Base-by-base conservation (phyloP, 495 filamentous ascomycete genomes). In the Aspergillus coremiiformis region DNA sequence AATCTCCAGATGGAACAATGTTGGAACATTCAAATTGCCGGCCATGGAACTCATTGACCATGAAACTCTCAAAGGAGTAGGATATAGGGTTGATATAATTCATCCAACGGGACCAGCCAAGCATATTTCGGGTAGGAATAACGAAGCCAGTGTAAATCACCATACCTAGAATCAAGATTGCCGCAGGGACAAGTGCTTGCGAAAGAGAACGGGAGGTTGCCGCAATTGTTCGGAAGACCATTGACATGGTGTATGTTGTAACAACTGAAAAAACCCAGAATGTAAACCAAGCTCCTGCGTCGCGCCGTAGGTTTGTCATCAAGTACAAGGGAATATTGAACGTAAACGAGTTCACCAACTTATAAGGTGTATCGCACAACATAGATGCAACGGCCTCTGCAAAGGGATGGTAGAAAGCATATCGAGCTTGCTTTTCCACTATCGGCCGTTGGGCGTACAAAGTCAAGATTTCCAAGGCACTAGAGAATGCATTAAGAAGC, bases 401-500 rank as follows among this genome's bases (percentile, higher is more conserved):
- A 32, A 68, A 70, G 0, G 81, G 81, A 42, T 79, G 78, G 42
- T 84, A 84, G 46, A 84, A 74, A 15, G 78, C 77, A 51, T 79
- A 84, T 15, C 67, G 71, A 3, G 65, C 62, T 30, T 85, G 82
- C 57, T 84, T 84, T 39, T 81, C 77, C 4, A 85, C 76, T 42
- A 84, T 80, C 5, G 75, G 75, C 9, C 80, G 72, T 56, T 83
- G 76, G 0, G 64, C 66, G 47, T 79, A 82, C 5, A 81, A 63
- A 1, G 54, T 74, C 42, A 78, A 70, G 54, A 84, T 82, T 57
- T 92, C 88, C 5, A 90, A 72, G 51, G 79, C 79, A 59, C 79
- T 84, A 51, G 81, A 72, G 52, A 95, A 91, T 15, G 89, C 89
- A 60, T 92, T 93, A 67, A 92, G 47, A 14, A 95, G 75, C 55